These are phyloP conservation scores for Durotheca rogersii DNA, from an alignment of 495 filamentous ascomycete genomes.

Conservation along the genomic window DNA sequence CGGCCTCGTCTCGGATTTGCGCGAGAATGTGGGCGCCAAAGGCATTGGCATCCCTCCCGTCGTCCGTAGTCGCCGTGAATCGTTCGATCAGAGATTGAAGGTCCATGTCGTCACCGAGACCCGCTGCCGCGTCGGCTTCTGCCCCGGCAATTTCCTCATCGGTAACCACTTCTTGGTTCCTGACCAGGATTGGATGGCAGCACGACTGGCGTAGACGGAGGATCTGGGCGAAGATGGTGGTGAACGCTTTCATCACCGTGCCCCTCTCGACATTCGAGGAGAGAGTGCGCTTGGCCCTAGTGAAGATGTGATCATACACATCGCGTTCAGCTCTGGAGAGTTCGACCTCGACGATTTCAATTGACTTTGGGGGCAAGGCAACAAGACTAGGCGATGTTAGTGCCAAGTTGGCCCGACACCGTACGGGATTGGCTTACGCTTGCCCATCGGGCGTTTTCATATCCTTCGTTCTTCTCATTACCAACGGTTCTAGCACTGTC, in stretches of 20 bases:
- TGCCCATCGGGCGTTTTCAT: slow-evolving; percentile 95
- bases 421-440: slow-evolving; percentile 41
- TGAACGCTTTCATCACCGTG: slow-evolving; percentile 89
- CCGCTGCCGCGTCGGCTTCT: slow-evolving; percentile 74
- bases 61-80: slow-evolving; percentile 70
- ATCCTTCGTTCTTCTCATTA: slow-evolving; percentile 92
- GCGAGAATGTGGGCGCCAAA: slow-evolving; percentile 85
- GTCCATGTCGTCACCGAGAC: slow-evolving; percentile 94
- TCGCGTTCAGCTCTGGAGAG: slow-evolving; percentile 79
- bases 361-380: slow-evolving; percentile 73
- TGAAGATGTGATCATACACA: slow-evolving; percentile 85
- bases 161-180: slow-evolving; percentile 77
- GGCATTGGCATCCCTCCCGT: slow-evolving; percentile 62
- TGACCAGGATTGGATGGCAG: slow-evolving; percentile 86
- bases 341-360: slow-evolving; percentile 83
- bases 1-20: slow-evolving; percentile 86
- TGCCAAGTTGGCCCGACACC: neutral
- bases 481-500: slow-evolving; percentile 90
- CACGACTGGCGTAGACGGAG: slow-evolving; percentile 91
- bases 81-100: slow-evolving; percentile 78
- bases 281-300: slow-evolving; percentile 78
- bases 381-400: slow-evolving; percentile 57
- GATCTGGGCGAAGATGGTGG: slow-evolving; percentile 96
- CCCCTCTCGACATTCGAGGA: slow-evolving; percentile 84
- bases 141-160: slow-evolving; percentile 86